Evolutionary conservation across 23 red algal genomes (phyloP).

Genomic region (Gracilaria caudata): DNA sequence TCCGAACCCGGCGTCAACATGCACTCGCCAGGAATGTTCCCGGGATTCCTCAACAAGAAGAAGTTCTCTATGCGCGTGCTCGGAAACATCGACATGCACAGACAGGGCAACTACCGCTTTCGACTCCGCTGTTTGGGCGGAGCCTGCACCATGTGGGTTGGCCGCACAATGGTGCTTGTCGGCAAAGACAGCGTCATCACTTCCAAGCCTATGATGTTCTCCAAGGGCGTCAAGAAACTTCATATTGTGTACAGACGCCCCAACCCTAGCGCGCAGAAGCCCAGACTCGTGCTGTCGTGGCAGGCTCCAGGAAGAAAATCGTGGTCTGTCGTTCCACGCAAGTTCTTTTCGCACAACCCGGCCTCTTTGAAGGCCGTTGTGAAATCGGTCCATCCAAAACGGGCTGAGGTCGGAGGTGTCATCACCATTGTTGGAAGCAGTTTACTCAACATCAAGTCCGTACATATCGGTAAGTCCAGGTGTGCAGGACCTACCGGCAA

Average conservation of each 20-base stretch:
- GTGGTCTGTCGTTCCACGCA: conserved; percentile 28
- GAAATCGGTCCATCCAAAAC: conserved; percentile 9
- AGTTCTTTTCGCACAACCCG: conserved; percentile 45
- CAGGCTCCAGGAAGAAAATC: conserved; percentile 12
- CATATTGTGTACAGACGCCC: conserved; percentile 35
- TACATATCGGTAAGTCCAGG: conserved; percentile 13
- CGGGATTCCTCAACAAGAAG: not conserved
- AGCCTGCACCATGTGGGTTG: conserved; percentile 40
- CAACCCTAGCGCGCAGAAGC: not conserved
- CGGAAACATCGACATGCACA: conserved; percentile 22
- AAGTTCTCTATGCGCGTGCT: conserved; percentile 57
- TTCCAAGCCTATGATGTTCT: conserved; percentile 52
- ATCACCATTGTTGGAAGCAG: conserved; percentile 66
- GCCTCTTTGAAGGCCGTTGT: conserved; percentile 37
- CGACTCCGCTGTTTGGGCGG: conserved; percentile 27
- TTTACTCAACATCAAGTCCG: conserved; percentile 31
- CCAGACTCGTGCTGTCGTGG: conserved; percentile 45
- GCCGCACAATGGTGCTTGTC: conserved; percentile 12
- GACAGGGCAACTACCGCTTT: conserved; percentile 52
- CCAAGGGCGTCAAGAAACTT: conserved; percentile 30
- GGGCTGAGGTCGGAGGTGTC: conserved; percentile 25
- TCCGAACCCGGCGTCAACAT: conserved; percentile 27
- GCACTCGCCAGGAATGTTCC: conserved; percentile 3
- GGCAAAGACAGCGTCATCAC: conserved; percentile 6
- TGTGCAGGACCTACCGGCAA: conserved; percentile 45